Conservation (phyloP, 441 rosid genomes). For the Macaranga tanarius region DNA sequence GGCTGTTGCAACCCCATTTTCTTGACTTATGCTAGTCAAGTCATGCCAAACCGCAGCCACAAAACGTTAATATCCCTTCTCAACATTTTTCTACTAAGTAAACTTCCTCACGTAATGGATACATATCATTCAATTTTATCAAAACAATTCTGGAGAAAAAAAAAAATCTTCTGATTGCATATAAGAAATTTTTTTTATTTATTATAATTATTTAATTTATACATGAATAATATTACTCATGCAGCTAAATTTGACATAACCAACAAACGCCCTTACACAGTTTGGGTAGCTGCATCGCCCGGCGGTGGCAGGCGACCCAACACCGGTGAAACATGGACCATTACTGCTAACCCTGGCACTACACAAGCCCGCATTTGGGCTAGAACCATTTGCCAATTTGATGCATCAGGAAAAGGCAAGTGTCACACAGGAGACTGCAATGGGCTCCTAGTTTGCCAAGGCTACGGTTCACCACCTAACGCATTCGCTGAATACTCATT, state of each 20-base stretch:
- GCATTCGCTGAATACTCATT: conserved; percentile 54
- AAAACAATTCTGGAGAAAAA: too few relatives aligned
- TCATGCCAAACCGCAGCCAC: background rate
- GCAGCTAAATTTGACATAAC: conserved; percentile 45
- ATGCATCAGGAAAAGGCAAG: conserved; percentile 39
- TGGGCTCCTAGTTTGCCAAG: conserved; percentile 42
- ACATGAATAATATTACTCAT: conserved; percentile 2
- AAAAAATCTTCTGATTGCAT: too few relatives aligned
- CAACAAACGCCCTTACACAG: conserved; percentile 44
- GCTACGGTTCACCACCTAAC: conserved; percentile 50
- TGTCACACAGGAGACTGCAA: conserved; percentile 56
- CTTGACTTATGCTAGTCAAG: background rate
- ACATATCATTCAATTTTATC: background rate
- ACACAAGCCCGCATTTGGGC: conserved; percentile 52
- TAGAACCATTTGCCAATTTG: conserved; percentile 50
- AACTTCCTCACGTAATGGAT: background rate
- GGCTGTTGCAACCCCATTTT: too few relatives aligned
- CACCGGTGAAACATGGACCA: conserved; percentile 41
- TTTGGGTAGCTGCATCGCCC: conserved; percentile 54
- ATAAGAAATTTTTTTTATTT: too few relatives aligned
- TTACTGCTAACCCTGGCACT: conserved; percentile 33
- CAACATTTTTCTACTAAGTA: background rate
- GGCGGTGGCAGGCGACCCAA: conserved; percentile 56
- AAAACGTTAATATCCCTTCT: background rate
- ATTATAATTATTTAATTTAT: too few relatives aligned